Evolutionary conservation across 2,329 filamentous ascomycete species (phyloP).

Genomic region (Tympanopsis confertula): DNA sequence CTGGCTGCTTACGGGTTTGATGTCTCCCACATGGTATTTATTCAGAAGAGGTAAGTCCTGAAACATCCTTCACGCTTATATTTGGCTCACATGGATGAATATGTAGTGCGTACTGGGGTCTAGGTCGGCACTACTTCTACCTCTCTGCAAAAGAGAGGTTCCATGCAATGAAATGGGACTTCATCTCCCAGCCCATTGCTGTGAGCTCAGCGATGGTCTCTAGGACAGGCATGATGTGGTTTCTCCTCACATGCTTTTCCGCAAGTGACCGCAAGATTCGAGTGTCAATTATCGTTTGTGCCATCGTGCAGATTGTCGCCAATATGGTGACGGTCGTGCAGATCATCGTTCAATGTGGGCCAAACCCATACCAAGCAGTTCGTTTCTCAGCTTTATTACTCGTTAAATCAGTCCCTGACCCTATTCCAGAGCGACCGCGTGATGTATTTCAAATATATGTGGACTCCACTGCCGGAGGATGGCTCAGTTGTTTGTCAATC

Average conservation of each 20-base stretch:
- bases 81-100: too few relatives aligned
- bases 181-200: constrained; percentile 11
- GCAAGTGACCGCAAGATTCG: constrained; percentile 15
- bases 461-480: constrained; percentile 18
- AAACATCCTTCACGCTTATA: too few relatives aligned
- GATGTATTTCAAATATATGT: constrained; percentile 22
- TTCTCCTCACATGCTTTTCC: constrained; percentile 18
- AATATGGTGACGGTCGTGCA: constrained; percentile 19
- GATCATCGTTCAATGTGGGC: constrained; percentile 20
- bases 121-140: constrained; percentile 19
- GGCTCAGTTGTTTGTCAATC: constrained; percentile 19
- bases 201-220: constrained; percentile 19
- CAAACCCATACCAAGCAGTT: constrained; percentile 15
- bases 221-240: constrained; percentile 21
- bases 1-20: constrained; percentile 15
- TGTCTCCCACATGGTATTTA: constrained; percentile 15
- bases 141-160: constrained; percentile 10
- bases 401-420: neutral
- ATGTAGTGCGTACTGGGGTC: constrained; percentile 16
- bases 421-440: constrained; percentile 9
- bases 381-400: neutral
- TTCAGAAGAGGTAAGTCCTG: constrained; percentile 15
- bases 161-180: constrained; percentile 15
- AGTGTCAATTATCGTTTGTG: constrained; percentile 15
- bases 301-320: constrained; percentile 15